These are phyloP conservation scores for Aegilops longissima DNA, from an alignment of 176 grass and related monocot species.

Conservation along the genomic window DNA sequence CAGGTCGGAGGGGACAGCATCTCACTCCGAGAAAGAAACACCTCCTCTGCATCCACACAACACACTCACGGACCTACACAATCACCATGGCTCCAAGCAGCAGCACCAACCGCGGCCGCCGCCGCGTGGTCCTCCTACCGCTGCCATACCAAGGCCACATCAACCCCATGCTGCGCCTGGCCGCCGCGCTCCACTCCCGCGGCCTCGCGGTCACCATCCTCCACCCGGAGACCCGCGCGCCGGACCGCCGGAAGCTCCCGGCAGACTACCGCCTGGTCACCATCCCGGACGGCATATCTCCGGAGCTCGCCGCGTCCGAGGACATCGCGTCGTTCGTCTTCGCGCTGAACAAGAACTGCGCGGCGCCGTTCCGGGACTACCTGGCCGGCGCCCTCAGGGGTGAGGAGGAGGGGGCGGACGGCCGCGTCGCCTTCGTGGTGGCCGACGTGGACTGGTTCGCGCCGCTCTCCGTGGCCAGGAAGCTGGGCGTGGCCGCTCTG, in stretches of 20 bases:
- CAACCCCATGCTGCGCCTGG: conserved; percentile 14
- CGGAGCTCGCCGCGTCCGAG: conserved; percentile 15
- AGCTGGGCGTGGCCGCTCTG: conserved; percentile 13
- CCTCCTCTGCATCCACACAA: background rate
- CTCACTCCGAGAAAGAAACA: background rate
- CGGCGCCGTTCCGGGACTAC: conserved; percentile 5
- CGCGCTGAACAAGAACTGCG: conserved; percentile 9
- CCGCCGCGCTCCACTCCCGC: background rate
- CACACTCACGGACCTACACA: background rate
- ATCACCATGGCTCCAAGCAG: background rate
- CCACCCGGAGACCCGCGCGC: background rate
- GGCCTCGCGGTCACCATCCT: conserved; percentile 1
- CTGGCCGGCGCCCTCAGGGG: background rate
- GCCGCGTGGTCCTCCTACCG: background rate
- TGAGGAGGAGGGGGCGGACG: background rate
- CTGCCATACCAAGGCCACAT: background rate
- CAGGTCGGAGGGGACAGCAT: background rate
- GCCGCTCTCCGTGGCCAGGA: background rate
- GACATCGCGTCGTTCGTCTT: conserved; percentile 10
- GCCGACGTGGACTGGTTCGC: conserved; percentile 21
- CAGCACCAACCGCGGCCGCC: background rate
- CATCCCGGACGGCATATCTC: background rate
- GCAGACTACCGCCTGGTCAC: background rate
- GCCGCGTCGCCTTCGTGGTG: background rate
- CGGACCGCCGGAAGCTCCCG: background rate